Base-by-base conservation (phyloP, 441 rosid genomes). In the Capsella rubella region DNA sequence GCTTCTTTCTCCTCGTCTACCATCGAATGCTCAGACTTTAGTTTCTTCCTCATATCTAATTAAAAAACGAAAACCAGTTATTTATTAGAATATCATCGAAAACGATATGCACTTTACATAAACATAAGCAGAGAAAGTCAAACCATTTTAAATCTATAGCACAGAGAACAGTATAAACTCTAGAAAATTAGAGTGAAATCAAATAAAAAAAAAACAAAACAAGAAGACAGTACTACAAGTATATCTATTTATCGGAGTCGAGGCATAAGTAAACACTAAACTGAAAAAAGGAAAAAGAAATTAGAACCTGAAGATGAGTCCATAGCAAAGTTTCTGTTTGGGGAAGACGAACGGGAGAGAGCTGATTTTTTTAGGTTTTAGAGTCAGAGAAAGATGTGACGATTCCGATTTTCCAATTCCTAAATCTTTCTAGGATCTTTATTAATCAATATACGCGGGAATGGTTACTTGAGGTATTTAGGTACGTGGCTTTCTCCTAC, bases 1-100 rank as follows among this genome's bases (percentile, higher is more conserved):
- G 3, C 8, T 12, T 13, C 45, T 39, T 66, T 66, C 52, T 57
- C 54, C 11, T 50, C 54, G 4, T 21, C 54, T 1, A 16, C 73
- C 54, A 69, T 34, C 31, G 35, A 31, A 21, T 25, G 37, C 8
- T 43, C 35, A 21, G 46, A 42, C 56, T 69, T 46, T 46, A 32
- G 35, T 58, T 69, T 69, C 69, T 72, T 72, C 47, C 16, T 62
- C 46, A 45, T 45, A 72, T 35, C 76, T 72, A 21, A 42, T 21
- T 1, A 21, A 21, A 40, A 21, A 10, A 42, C 7, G 8, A 6
- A 32, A 21, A 21, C 35, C 25, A 21, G 25, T 21, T 18, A 21
- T 21, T 21, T 21, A 21, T 21, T 2, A 21, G 25, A 21, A 21
- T 21, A 21, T 21, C 25, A 21, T 21, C 25, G 0, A 16, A 16